Evolutionary conservation across 2,329 filamentous ascomycete species (phyloP).

Genomic region (Xylariaceae sp.): DNA sequence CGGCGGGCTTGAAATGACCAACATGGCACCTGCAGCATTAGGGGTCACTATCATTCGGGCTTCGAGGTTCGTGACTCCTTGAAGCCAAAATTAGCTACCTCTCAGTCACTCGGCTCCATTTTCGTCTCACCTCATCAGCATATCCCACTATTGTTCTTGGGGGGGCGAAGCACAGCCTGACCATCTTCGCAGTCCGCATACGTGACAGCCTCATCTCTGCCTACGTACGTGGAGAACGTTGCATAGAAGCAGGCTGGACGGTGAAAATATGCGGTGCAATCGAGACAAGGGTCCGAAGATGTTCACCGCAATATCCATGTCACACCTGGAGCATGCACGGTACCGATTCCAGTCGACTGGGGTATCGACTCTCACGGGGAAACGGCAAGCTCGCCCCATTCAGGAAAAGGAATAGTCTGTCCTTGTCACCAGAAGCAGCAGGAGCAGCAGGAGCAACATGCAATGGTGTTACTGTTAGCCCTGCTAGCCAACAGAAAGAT

Average conservation of each 20-base stretch:
- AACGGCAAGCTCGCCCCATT: background rate
- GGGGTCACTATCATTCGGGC: background rate
- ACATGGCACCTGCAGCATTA: background rate
- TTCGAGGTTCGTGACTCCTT: background rate
- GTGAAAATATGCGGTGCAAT: too few species aligned
- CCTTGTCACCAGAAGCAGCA: constrained; percentile 1
- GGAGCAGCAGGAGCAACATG: constrained; percentile 5
- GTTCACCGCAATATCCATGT: too few species aligned
- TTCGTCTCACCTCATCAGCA: constrained; percentile 4
- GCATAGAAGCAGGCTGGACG: too few species aligned
- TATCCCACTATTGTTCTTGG: constrained; percentile 3
- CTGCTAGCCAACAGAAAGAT: constrained; percentile 7
- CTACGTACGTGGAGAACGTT: too few species aligned
- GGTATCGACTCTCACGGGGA: too few species aligned
- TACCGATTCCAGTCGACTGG: too few species aligned
- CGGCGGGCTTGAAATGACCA: constrained; percentile 23
- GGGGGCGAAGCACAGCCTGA: too few species aligned
- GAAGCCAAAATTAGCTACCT: constrained; percentile 7
- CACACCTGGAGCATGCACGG: too few species aligned
- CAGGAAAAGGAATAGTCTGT: constrained; percentile 3
- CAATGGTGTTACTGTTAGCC: constrained; percentile 1
- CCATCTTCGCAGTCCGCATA: background rate
- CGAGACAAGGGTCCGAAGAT: too few species aligned
- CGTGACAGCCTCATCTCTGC: background rate
- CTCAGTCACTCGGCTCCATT: constrained; percentile 2